These are phyloP conservation scores for Pythium pyrilobum DNA, from an alignment of 352 stramenopile species.

Conservation along the genomic window DNA sequence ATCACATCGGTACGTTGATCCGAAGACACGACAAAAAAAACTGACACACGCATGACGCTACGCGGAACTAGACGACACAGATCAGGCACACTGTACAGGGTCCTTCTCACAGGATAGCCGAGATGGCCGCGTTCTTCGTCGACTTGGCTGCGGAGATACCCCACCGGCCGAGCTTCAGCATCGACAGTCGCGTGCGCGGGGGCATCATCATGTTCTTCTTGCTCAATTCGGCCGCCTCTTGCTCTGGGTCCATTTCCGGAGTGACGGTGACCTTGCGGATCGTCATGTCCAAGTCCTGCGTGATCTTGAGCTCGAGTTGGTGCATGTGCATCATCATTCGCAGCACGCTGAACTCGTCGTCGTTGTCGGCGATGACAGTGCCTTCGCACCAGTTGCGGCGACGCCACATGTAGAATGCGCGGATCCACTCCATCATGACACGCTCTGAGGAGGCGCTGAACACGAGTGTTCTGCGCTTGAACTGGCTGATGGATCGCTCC, in stretches of 20 bases:
- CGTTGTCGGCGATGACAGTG: constrained; percentile 46
- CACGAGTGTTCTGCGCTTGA: constrained; percentile 44
- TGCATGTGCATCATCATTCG: constrained; percentile 67
- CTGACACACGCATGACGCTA: not conserved
- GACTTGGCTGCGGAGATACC: constrained; percentile 10
- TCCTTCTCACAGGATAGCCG: constrained; percentile 13
- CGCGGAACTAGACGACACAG: not conserved
- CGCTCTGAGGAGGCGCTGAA: constrained; percentile 50
- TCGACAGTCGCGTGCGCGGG: constrained; percentile 18
- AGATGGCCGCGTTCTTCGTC: constrained; percentile 12
- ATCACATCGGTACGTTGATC: constrained; percentile 2
- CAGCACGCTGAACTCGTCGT: constrained; percentile 62
- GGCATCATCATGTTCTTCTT: constrained; percentile 25
- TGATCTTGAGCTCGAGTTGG: constrained; percentile 56
- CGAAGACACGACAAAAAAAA: not conserved
- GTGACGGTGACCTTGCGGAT: constrained; percentile 49
- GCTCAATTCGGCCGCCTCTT: constrained; percentile 6
- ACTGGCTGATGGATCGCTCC: constrained; percentile 61
- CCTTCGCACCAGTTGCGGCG: constrained; percentile 74
- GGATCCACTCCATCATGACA: constrained; percentile 53
- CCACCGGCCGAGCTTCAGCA: constrained; percentile 21
- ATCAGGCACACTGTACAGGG: too few species aligned
- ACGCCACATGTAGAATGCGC: constrained; percentile 66
- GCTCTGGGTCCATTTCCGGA: constrained; percentile 23
- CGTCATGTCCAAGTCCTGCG: constrained; percentile 28